Conservation (phyloP, 2,329 filamentous ascomycete genomes). For the Colletotrichum sp. region DNA sequence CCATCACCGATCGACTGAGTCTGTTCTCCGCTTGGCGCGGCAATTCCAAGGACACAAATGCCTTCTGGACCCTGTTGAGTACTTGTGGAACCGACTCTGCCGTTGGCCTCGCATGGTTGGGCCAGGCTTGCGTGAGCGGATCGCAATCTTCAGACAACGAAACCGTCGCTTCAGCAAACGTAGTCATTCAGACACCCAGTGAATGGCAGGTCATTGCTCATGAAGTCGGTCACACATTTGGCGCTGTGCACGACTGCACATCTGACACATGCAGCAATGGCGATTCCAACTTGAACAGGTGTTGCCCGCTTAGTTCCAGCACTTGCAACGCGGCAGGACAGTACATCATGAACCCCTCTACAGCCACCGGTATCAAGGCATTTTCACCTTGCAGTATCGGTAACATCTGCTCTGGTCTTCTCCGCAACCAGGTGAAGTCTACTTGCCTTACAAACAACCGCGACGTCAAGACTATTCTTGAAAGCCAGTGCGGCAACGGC, state of each 20-base stretch:
- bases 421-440: constrained; percentile 75
- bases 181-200: constrained; percentile 80
- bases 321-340: constrained; percentile 77
- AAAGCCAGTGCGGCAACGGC: constrained; percentile 91
- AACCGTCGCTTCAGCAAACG: constrained; percentile 84
- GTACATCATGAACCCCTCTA: constrained; percentile 97
- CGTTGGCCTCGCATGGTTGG: constrained; percentile 92
- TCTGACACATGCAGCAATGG: constrained; percentile 67
- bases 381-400: constrained; percentile 92
- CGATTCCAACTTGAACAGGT: constrained; percentile 58
- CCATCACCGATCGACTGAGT: constrained; percentile 80
- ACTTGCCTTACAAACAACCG: constrained; percentile 85
- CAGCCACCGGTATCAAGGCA: constrained; percentile 69
- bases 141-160: constrained; percentile 66
- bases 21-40: constrained; percentile 91
- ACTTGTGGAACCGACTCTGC: constrained; percentile 82
- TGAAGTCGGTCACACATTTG: constrained; percentile 92
- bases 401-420: constrained; percentile 90
- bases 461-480: constrained; percentile 79
- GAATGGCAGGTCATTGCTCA: constrained; percentile 98
- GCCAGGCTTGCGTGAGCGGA: constrained; percentile 75
- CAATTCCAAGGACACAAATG: constrained; percentile 75
- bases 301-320: constrained; percentile 75
- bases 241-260: constrained; percentile 93
- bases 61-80: constrained; percentile 90